These are phyloP conservation scores for Lactarius psammicola DNA, from an alignment of 768 basidiomycete genomes.

Conservation along the genomic window DNA sequence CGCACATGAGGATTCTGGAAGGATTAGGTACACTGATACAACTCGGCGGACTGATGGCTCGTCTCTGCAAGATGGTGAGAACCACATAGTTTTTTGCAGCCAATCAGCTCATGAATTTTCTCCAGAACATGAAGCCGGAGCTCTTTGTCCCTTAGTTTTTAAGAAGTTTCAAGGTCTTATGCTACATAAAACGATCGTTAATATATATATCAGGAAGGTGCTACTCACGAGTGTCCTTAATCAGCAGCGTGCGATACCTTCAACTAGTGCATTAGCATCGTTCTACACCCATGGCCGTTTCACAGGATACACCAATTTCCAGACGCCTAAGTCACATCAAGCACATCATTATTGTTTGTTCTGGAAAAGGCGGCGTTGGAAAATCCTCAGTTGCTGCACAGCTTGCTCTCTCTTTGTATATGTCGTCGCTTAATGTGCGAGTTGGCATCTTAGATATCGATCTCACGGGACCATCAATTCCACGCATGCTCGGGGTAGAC, in stretches of 20 bases:
- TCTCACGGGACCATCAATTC: slow-evolving; percentile 92
- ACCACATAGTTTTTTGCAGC: neutral
- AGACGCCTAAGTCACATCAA: slow-evolving; percentile 71
- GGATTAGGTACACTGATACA: slow-evolving; percentile 96
- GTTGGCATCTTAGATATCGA: slow-evolving; percentile 94
- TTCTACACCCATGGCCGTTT: slow-evolving; percentile 29
- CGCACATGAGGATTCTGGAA: slow-evolving; percentile 97
- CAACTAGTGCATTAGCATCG: neutral
- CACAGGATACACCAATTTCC: slow-evolving; percentile 57
- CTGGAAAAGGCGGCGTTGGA: slow-evolving; percentile 97
- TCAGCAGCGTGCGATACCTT: neutral
- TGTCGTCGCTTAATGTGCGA: slow-evolving; percentile 59
- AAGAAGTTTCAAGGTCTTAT: neutral
- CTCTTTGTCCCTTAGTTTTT: slow-evolving; percentile 42
- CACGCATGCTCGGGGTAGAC: slow-evolving; percentile 91
- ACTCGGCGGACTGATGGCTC: slow-evolving; percentile 84
- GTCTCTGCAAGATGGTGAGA: slow-evolving; percentile 84
- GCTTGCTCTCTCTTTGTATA: slow-evolving; percentile 82
- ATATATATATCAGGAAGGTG: slow-evolving; percentile 2
- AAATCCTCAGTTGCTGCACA: slow-evolving; percentile 97
- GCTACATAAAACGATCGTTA: neutral
- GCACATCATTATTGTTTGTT: slow-evolving; percentile 88
- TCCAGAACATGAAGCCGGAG: slow-evolving; percentile 63
- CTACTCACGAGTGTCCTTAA: neutral
- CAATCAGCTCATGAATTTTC: neutral